Percentiles rank a stretch among this genome's conserved stretches.
These are phyloP conservation scores for Lolium perenne DNA, from an alignment of 176 grass and related monocot species.

Conservation along the genomic window DNA sequence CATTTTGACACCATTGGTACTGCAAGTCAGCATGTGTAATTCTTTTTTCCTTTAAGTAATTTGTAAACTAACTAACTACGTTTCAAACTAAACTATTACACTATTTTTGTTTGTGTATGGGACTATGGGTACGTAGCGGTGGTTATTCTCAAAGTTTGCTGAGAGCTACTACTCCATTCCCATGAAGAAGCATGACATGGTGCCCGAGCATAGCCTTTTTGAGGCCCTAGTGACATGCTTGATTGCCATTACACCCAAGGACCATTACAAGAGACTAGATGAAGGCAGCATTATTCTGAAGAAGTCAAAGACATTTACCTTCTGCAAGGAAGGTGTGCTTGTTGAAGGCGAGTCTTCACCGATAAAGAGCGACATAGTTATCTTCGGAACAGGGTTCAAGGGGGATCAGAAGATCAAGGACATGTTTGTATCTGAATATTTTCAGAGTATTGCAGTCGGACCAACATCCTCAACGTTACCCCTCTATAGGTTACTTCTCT, in stretches of 20 bases:
- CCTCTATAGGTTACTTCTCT: conserved; percentile 49
- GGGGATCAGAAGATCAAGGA: conserved; percentile 65
- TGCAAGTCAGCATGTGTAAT: neutral
- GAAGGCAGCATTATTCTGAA: conserved; percentile 68
- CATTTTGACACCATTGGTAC: conserved; percentile 50
- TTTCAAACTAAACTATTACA: neutral
- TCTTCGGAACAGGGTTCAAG: conserved; percentile 58
- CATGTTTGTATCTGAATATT: conserved; percentile 64
- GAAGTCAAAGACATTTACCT: conserved; percentile 57
- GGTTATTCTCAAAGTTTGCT: conserved; percentile 60
- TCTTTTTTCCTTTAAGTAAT: neutral
- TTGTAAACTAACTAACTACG: neutral
- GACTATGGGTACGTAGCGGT: conserved; percentile 23
- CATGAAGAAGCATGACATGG: conserved; percentile 62
- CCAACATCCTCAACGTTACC: conserved; percentile 48
- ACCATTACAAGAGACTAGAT: conserved; percentile 60
- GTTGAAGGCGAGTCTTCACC: conserved; percentile 45
- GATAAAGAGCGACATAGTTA: conserved; percentile 55
- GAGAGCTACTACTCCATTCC: conserved; percentile 65
- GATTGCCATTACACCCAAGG: conserved; percentile 50
- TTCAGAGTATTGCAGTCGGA: conserved; percentile 44
- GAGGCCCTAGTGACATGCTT: conserved; percentile 45
- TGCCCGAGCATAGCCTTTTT: conserved; percentile 59
- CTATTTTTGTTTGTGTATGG: neutral
- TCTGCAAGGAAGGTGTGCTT: conserved; percentile 59